Conservation (phyloP, 768 basidiomycete species). For the Brasilioporus rufonigricans region DNA sequence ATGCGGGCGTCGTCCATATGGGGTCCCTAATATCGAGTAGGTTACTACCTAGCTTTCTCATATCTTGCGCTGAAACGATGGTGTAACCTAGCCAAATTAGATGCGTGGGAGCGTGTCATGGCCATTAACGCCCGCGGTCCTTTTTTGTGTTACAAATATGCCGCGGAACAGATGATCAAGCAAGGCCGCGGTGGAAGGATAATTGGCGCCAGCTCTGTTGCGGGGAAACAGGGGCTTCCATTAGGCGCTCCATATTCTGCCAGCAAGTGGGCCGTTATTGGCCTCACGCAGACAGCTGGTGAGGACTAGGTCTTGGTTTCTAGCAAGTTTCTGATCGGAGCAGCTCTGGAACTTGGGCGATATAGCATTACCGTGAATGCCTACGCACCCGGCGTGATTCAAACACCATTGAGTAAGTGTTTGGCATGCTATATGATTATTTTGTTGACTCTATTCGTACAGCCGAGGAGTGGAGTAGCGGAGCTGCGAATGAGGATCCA, state of each 20-base stretch:
- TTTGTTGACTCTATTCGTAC: neutral
- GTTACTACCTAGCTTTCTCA: neutral
- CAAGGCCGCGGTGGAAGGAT: neutral
- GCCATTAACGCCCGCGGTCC: neutral
- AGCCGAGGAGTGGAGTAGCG: neutral
- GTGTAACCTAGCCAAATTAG: neutral
- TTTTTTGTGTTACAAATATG: neutral
- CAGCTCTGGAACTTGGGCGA: constrained; percentile 27
- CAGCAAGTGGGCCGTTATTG: neutral
- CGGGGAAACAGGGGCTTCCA: neutral
- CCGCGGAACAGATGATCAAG: neutral
- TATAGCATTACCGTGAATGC: constrained; percentile 38
- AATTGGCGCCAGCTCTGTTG: neutral
- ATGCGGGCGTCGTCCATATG: neutral
- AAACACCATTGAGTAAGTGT: constrained; percentile 30
- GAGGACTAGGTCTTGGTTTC: neutral
- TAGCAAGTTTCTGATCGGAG: neutral
- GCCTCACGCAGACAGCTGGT: neutral
- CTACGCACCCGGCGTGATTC: constrained; percentile 36
- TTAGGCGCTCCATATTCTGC: neutral
- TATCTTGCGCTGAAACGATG: neutral
- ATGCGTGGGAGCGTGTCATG: neutral
- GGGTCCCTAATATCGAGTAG: neutral
- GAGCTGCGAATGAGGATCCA: neutral
- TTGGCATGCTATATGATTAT: neutral